Base-by-base conservation (phyloP, 2,329 filamentous ascomycete genomes). In the Aspergillus japonicus region DNA sequence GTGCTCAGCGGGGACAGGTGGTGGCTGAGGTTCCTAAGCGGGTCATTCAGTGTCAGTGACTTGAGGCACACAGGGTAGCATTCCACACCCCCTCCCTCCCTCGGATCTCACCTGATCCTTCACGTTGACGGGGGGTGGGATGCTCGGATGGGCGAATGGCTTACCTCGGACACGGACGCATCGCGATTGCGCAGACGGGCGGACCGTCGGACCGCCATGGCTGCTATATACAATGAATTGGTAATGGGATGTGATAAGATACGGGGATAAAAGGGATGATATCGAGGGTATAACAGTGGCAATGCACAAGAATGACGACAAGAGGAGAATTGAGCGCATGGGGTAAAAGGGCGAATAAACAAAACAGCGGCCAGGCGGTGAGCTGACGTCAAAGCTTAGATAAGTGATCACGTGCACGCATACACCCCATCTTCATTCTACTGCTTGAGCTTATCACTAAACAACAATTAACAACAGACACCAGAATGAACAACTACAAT, bases 121-220 rank as follows among this genome's bases (percentile, higher is more conserved):
- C 50, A 58, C 42, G 8, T 29, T 23, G 56, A 23, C 26, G 47
- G 47, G n/a, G n/a, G 21, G 31, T 58, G 53, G 50, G 51, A 61
- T 58, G 50, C 33, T 56, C 58, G 54, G 57, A 58, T 61, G 39
- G 61, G 58, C 50, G 26, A 54, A 23, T 52, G 55, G 58, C 62
- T 69, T 62, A 78, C 76, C 69, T 77, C 74, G 26, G 69, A 44
- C 39, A 44, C 5, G 39, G 39, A 65, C 48, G 71, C 62, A 54
- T 69, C 66, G 61, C 66, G 66, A 61, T 68, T 71, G 60, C 75
- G 71, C 63, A 78, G 66, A 63, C 76, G 76, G 62, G 75, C 76
- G 58, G 76, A 78, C 64, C 76, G 73, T 65, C 76, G 75, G 61
- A 75, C 69, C 69, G 71, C 70, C 75, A 77, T 77, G 47, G 48